Evolutionary conservation across 306 rosid species (phyloP), one percentile per base, ranked within the genome.

Genomic region (Corylus avellana): DNA sequence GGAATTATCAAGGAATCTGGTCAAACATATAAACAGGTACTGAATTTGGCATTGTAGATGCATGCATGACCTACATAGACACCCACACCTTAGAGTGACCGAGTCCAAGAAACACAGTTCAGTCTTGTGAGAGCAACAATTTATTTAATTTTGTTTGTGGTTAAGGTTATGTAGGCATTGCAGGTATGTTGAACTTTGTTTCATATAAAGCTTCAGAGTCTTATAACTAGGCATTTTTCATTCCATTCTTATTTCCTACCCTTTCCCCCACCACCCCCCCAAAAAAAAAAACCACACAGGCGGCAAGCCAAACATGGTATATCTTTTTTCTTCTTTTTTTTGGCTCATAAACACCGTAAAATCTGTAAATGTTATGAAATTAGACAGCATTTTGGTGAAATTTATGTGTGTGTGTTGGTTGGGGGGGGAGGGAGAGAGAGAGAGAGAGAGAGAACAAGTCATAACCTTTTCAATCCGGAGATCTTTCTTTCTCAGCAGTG

Each of bases 381-480:
- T 53, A 82, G 68, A 56, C 59, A 80, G 81, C 5, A 78, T 80
- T 35, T 47, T 69, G 18, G 49, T 67, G 46, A 77, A 71, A 27
- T 72, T 57, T 11, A 3, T 49, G 14, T 48, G 51, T 48, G 51
- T 11, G 13, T 48, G 13, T 48, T 0, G 5, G 44, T 48, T 0
- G 5, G 44, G 5, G 44, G 0, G 44, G 1, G 44, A 0, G 44
- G 0, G 2, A 25, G 2, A 55, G 42, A 76, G 17, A 46, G n/a
- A 35, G 2, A n/a, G 70, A 16, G 16, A 37, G 3, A 64, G 46
- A 76, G n/a, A 48, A 17, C 16, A 51, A 58, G 56, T 44, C 71
- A 69, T 68, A 53, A 93, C 98, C 98, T 96, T 96, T 87, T 96
- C 98, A 79, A 93, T 87, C 85, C 85, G 98, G 70, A 91, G 92